Conservation (phyloP, 2,329 filamentous ascomycete species). For the Diaporthe citrichinensis region DNA sequence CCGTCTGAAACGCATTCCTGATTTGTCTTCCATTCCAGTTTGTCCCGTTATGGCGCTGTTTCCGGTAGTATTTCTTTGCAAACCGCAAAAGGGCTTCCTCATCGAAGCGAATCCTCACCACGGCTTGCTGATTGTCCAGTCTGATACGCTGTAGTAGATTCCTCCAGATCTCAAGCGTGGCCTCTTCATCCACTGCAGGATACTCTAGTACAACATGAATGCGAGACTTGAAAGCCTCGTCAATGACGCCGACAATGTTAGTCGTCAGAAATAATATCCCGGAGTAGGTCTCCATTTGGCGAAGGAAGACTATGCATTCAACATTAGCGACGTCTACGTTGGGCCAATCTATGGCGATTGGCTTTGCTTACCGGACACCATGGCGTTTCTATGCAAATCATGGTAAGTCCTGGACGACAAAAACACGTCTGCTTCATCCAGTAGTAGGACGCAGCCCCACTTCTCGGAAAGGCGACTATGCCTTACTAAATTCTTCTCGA, state of each 20-base stretch:
- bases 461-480: constrained; percentile 45
- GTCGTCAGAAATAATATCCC: constrained; percentile 46
- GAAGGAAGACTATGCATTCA: constrained; percentile 39
- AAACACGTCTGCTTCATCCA: constrained; percentile 50
- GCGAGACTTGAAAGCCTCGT: constrained; percentile 45
- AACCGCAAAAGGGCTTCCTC: constrained; percentile 39
- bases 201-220: constrained; percentile 41
- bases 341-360: too few relatives aligned
- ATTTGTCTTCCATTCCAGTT: constrained; percentile 46
- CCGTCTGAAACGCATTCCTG: constrained; percentile 45
- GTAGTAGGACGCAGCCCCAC: constrained; percentile 49
- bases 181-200: constrained; percentile 33
- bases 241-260: constrained; percentile 43
- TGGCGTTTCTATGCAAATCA: constrained; percentile 41
- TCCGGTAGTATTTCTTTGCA: constrained; percentile 41
- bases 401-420: constrained; percentile 21
- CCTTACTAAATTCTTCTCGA: constrained; percentile 40
- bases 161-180: constrained; percentile 42
- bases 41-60: constrained; percentile 21
- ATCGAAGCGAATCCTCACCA: constrained; percentile 42
- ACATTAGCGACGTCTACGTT: too few relatives aligned
- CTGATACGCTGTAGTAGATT: constrained; percentile 42
- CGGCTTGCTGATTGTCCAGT: constrained; percentile 39
- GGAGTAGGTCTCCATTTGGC: constrained; percentile 44
- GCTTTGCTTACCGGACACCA: constrained; percentile 42